Evolutionary conservation across 2,329 filamentous ascomycete genomes (phyloP).

Genomic region (Neopestalotiopsis clavispora): DNA sequence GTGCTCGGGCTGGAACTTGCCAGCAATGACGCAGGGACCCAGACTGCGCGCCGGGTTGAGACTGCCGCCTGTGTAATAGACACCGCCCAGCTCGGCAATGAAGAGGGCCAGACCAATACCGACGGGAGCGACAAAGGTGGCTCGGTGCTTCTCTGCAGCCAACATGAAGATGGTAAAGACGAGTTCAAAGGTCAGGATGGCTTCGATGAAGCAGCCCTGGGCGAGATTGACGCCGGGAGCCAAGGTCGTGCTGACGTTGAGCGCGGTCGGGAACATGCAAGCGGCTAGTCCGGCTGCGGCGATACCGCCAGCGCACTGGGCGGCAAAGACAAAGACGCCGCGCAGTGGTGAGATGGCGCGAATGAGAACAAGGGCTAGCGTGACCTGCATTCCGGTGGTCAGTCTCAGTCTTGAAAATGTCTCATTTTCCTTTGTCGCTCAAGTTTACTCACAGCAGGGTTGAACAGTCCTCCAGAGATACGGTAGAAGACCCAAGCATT

Average conservation of each 20-base stretch:
- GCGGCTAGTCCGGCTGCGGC: conserved; percentile 39
- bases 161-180: conserved; percentile 63
- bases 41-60: conserved; percentile 46
- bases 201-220: conserved; percentile 60
- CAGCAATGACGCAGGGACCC: conserved; percentile 42
- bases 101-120: conserved; percentile 68
- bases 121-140: conserved; percentile 65
- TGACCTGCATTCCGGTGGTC: conserved; percentile 12
- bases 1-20: conserved; percentile 39
- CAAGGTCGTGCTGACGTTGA: conserved; percentile 53
- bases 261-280: conserved; percentile 48
- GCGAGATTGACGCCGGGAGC: conserved; percentile 46
- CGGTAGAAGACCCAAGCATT: conserved; percentile 46
- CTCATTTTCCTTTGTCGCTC: background rate
- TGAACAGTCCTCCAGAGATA: conserved; percentile 33
- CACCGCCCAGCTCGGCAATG: conserved; percentile 47
- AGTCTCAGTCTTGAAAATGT: background rate
- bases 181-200: conserved; percentile 57
- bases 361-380: conserved; percentile 22
- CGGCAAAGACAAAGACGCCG: conserved; percentile 21
- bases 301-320: conserved; percentile 23
- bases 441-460: conserved; percentile 22
- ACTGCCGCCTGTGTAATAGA: conserved; percentile 43
- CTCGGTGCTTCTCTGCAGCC: conserved; percentile 66
- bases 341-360: conserved; percentile 19